Evolutionary conservation across 1,284 basidiomycete genomes (phyloP), one percentile per base, ranked within the genome.

Genomic region (Paramarasmius palmivorus): DNA sequence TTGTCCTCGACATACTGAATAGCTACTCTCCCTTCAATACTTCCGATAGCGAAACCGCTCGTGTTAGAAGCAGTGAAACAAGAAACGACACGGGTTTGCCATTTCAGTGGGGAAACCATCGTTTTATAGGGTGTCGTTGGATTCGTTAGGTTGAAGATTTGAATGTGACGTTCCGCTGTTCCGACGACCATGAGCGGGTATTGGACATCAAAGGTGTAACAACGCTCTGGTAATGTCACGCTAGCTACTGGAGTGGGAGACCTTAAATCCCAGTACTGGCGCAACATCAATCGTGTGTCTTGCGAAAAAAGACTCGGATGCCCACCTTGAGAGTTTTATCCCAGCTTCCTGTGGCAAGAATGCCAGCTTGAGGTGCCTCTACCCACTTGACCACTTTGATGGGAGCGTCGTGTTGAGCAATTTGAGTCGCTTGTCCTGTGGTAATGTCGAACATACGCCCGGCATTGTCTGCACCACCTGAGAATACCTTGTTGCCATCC

Each of bases 1-100:
- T 90, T 91, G 4, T 92, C 90, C 61, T 93, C 90, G 10, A 92
- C 82, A 59, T 92, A 97, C 90, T 98, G 96, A 57, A 99, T 95
- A 1, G 93, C 95, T 0, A 98, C 94, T 48, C 96, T 82, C 8
- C 96, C 96, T 72, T 99, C 96, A 10, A 98, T 87, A 66, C 93
- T 95, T 15, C 96, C 96, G 0, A 98, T 81, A 0, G 95, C 94
- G 63, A 93, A 98, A 0, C 93, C 93, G 57, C 86, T 86, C 20
- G 75, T 85, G 1, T 80, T 50, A 20, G 77, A 74, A 14, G 76
- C 79, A 10, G 91, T 90, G 72, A 97, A 95, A 68, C 93, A 96
- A 3, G 89, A 82, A 4, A 97, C 83, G 3, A 90, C 86, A 40
- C 96, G 84, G 3, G 96, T 98, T 73, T 98, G 96, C 90, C 92